Evolutionary conservation across 257 asterid genomes (phyloP).

Genomic region (Henckelia pumila): DNA sequence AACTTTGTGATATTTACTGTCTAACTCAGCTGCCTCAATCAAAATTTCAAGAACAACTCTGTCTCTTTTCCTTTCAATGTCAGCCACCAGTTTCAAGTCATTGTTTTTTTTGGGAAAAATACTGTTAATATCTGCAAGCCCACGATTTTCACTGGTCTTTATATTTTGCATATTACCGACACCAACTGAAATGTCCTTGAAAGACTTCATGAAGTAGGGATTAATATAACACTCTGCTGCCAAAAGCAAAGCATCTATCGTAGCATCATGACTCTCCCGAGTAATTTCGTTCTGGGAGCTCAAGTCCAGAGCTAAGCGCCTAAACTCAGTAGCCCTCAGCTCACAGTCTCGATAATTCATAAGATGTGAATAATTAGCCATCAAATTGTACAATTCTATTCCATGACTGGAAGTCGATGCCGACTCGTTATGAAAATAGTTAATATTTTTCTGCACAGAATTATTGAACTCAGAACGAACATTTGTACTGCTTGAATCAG

Average conservation of each 20-base stretch:
- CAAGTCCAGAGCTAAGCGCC: conserved; percentile 79
- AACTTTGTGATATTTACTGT: conserved; percentile 49
- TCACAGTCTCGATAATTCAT: conserved; percentile 74
- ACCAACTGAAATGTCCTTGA: conserved; percentile 42
- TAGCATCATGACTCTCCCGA: conserved; percentile 71
- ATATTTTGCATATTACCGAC: conserved; percentile 30
- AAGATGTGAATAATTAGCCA: conserved; percentile 79
- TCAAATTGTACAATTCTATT: conserved; percentile 45
- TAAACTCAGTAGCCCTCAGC: conserved; percentile 86
- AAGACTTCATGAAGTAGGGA: conserved; percentile 77
- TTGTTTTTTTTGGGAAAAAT: conserved; percentile 42
- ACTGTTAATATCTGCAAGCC: conserved; percentile 44
- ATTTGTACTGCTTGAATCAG: conserved; percentile 39
- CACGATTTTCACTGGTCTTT: conserved; percentile 34
- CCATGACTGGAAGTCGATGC: conserved; percentile 37
- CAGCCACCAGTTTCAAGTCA: conserved; percentile 63
- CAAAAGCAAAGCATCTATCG: conserved; percentile 85
- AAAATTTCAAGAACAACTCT: conserved; percentile 84
- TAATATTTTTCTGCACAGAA: conserved; percentile 29
- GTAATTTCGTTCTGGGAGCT: conserved; percentile 61
- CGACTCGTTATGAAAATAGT: conserved; percentile 31
- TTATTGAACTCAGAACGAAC: conserved; percentile 36
- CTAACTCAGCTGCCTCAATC: conserved; percentile 89
- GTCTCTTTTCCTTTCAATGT: conserved; percentile 89
- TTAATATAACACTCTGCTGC: conserved; percentile 90